These are phyloP conservation scores for Stagonosporopsis tanaceti DNA, from an alignment of 2,329 filamentous ascomycete species.

Conservation along the genomic window DNA sequence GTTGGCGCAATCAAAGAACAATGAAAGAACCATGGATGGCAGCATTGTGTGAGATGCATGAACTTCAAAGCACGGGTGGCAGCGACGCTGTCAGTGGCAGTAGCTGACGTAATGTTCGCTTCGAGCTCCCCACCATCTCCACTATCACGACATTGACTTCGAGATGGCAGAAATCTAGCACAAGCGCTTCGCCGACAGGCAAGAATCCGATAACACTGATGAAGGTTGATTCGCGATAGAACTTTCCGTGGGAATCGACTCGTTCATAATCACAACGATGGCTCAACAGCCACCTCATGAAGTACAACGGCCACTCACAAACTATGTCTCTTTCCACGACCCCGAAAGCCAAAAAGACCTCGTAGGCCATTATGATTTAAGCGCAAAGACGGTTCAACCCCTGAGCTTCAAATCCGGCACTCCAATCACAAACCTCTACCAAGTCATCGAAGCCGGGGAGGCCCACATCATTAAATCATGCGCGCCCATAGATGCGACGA, in stretches of 20 bases:
- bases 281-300: background rate
- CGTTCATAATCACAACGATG: background rate
- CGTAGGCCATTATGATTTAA: constrained; percentile 55
- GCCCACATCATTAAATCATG: constrained; percentile 49
- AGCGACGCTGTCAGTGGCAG: background rate
- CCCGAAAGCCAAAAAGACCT: constrained; percentile 29
- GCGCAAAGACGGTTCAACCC: constrained; percentile 51
- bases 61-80: background rate
- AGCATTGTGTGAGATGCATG: background rate
- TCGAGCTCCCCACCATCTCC: constrained; percentile 14
- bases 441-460: constrained; percentile 60
- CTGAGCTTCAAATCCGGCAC: constrained; percentile 59
- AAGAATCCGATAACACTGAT: background rate
- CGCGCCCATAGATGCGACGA: constrained; percentile 43
- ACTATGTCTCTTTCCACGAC: constrained; percentile 51
- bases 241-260: background rate
- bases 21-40: background rate
- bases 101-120: constrained; percentile 16
- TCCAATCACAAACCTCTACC: constrained; percentile 57
- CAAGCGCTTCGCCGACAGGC: background rate
- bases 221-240: background rate
- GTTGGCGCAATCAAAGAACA: background rate
- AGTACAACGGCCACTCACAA: constrained; percentile 34
- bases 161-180: background rate
- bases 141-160: constrained; percentile 1